Percentiles rank a stretch among this genome's conserved stretches.
Evolutionary conservation across 2,329 filamentous ascomycete genomes (phyloP).

Genomic region (Scytalidium sp.): DNA sequence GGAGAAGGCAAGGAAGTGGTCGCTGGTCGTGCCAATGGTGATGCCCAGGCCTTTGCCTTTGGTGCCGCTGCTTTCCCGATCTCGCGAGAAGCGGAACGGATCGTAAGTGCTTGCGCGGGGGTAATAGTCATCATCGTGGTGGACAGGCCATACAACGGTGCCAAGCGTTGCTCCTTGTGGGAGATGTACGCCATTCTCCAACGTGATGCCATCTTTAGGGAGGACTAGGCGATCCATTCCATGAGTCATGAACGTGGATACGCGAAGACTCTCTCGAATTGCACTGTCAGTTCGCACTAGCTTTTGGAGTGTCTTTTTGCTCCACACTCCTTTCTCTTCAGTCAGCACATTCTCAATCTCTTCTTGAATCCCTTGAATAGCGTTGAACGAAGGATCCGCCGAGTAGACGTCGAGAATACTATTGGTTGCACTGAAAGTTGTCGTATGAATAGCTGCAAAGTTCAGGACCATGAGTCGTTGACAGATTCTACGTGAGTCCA

Average conservation of each 20-base stretch:
- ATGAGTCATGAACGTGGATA: constrained; percentile 25
- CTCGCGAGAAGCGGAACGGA: constrained; percentile 14
- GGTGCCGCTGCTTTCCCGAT: constrained; percentile 1
- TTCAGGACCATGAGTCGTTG: constrained; percentile 26
- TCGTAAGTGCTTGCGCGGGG: constrained; percentile 13
- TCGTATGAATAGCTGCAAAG: constrained; percentile 30
- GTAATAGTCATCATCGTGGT: constrained; percentile 16
- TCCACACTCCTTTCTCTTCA: constrained; percentile 24
- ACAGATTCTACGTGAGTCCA: constrained; percentile 21
- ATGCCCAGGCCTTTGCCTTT: background rate
- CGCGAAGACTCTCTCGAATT: constrained; percentile 30
- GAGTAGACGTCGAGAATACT: constrained; percentile 26
- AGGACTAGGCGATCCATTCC: constrained; percentile 21
- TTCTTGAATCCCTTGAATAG: constrained; percentile 20
- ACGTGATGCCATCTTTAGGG: constrained; percentile 18
- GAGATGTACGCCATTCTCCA: constrained; percentile 14
- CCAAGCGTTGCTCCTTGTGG: constrained; percentile 11
- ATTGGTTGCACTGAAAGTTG: constrained; percentile 26
- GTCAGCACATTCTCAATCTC: constrained; percentile 20
- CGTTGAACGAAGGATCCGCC: constrained; percentile 14
- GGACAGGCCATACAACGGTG: constrained; percentile 11
- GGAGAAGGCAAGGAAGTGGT: constrained; percentile 14
- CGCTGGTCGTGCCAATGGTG: constrained; percentile 11
- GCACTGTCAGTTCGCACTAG: constrained; percentile 30
- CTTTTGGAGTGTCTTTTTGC: constrained; percentile 27